phyloP scores from a whole-genome alignment of 1,284 basidiomycete species.

The Ustilago sp. region DNA sequence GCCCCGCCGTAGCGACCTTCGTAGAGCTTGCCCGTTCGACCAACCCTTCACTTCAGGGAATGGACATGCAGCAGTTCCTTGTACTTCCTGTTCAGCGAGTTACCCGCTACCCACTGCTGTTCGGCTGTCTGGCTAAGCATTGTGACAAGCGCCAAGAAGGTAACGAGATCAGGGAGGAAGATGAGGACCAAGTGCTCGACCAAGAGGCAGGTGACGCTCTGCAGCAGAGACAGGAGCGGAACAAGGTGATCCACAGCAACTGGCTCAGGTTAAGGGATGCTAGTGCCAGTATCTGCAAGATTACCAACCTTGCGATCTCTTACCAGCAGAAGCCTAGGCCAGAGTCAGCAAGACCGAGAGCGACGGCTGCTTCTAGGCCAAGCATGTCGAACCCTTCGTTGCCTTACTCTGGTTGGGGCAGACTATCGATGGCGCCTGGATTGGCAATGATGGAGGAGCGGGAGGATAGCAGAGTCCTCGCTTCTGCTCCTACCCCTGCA shows the following conservation, averaged over 20 bases:
- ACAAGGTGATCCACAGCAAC: slow-evolving; percentile 13
- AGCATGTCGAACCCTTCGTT: background rate
- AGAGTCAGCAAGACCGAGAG: background rate
- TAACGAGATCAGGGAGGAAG: slow-evolving; percentile 23
- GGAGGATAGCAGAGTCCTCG: background rate
- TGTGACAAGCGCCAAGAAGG: slow-evolving; percentile 16
- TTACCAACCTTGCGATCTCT: slow-evolving; percentile 30
- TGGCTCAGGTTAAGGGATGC: slow-evolving; percentile 19
- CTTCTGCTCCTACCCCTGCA: background rate
- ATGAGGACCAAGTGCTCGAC: slow-evolving; percentile 1
- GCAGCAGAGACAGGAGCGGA: slow-evolving; percentile 10
- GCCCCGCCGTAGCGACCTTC: slow-evolving; percentile 18
- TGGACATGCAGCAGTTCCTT: slow-evolving; percentile 30
- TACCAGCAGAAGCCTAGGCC: slow-evolving; percentile 19
- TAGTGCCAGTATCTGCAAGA: slow-evolving; percentile 18
- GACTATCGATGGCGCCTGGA: background rate
- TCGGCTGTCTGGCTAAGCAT: slow-evolving; percentile 27
- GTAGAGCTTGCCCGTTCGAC: slow-evolving; percentile 25
- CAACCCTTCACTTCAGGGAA: slow-evolving; percentile 27
- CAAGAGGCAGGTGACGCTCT: slow-evolving; percentile 5
- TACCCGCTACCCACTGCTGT: slow-evolving; percentile 28
- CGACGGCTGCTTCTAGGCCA: background rate
- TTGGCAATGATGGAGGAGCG: slow-evolving; percentile 1
- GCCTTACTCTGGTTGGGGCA: background rate
- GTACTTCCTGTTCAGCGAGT: slow-evolving; percentile 28